Percentiles rank a stretch among this genome's conserved stretches.
These are phyloP conservation scores for Pythium dissimile DNA, from an alignment of 352 stramenopile species.

Conservation along the genomic window DNA sequence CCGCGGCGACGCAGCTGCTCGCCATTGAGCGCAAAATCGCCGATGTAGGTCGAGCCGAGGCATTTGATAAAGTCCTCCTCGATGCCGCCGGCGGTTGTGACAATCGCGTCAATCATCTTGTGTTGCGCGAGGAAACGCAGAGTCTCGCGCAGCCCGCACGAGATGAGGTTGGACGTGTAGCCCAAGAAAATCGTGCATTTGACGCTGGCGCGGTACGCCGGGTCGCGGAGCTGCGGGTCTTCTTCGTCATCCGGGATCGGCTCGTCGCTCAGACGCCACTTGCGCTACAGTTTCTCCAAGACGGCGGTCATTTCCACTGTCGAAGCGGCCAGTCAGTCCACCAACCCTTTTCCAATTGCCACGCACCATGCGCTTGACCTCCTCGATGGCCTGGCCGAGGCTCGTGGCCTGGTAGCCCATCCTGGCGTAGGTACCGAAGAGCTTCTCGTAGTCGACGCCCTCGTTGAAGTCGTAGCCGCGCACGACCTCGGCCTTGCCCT, in stretches of 20 bases:
- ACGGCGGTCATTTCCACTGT: no score
- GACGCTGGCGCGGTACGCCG: conserved; percentile 67
- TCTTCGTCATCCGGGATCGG: conserved; percentile 90
- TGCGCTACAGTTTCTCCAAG: conserved; percentile 56
- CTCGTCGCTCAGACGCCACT: conserved; percentile 96
- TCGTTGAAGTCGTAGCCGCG: conserved; percentile 89
- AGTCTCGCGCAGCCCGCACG: conserved; percentile 96
- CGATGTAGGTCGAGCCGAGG: conserved; percentile 97
- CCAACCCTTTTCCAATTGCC: no score
- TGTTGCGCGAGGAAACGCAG: conserved; percentile 98
- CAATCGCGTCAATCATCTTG: conserved; percentile 98
- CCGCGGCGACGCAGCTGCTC: conserved; percentile 92
- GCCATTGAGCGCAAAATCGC: conserved; percentile 96
- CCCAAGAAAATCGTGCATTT: conserved; percentile 99
- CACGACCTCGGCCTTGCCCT: conserved; percentile 58
- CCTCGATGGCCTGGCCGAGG: conserved; percentile 94
- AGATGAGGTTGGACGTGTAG: conserved; percentile 99
- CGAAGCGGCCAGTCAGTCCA: no score
- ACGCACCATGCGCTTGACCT: conserved; percentile 96
- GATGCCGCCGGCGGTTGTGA: conserved; percentile 90
- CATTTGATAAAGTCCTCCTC: conserved; percentile 99
- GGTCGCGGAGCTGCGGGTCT: conserved; percentile 87
- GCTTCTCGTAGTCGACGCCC: conserved; percentile 80
- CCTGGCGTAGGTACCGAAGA: conserved; percentile 78
- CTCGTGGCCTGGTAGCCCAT: conserved; percentile 97